These are phyloP conservation scores for Picochlorum sp. DNA, from an alignment of 139 green algal species.

Conservation along the genomic window DNA sequence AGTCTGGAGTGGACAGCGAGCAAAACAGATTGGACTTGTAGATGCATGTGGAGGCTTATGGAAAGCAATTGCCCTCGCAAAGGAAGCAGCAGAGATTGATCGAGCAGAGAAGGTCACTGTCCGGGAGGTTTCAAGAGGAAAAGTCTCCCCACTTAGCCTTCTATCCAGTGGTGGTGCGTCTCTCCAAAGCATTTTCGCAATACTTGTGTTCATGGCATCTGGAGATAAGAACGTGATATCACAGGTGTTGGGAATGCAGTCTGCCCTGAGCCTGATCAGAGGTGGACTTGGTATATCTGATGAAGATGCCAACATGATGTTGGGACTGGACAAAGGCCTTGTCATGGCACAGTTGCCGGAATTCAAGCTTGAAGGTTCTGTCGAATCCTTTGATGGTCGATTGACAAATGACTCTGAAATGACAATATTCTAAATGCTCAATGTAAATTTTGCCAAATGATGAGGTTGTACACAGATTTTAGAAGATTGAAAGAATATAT, in stretches of 20 bases:
- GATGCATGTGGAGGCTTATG: slow-evolving; percentile 76
- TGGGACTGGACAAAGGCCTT: neutral
- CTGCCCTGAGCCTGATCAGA: too few species aligned
- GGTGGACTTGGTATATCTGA: too few species aligned
- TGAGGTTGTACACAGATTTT: too few species aligned
- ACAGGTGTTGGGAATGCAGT: too few species aligned
- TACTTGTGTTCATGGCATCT: neutral
- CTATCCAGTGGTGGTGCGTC: slow-evolving; percentile 12
- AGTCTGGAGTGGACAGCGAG: slow-evolving; percentile 75
- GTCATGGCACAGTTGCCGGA: slow-evolving; percentile 15
- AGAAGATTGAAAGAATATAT: too few species aligned
- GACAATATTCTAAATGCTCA: too few species aligned
- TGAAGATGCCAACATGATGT: neutral
- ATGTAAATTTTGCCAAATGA: too few species aligned
- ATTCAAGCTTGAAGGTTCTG: slow-evolving; percentile 12
- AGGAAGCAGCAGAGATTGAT: slow-evolving; percentile 56
- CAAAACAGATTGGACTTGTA: slow-evolving; percentile 62
- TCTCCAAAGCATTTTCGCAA: neutral
- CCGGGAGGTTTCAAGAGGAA: slow-evolving; percentile 43
- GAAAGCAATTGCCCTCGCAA: slow-evolving; percentile 66
- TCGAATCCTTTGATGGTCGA: neutral
- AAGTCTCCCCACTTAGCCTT: slow-evolving; percentile 35
- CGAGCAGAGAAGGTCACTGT: slow-evolving; percentile 33
- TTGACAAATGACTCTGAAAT: too few species aligned
- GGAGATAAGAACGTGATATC: too few species aligned